Evolutionary conservation across 2,329 filamentous ascomycete species (phyloP).

Genomic region (Phaeophleospora eucalypticola): DNA sequence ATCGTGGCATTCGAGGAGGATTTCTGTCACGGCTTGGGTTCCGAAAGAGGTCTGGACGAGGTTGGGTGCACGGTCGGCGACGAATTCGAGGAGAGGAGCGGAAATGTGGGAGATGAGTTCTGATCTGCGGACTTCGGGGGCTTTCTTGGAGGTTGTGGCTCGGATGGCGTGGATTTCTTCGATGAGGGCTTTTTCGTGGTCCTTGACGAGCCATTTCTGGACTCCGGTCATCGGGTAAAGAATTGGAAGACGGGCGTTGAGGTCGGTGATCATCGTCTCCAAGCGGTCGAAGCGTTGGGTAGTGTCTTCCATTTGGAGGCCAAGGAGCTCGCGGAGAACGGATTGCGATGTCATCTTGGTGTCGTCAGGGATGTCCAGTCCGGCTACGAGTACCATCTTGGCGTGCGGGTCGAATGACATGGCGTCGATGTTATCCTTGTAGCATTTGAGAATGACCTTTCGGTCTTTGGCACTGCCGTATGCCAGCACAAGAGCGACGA

Average conservation of each 20-base stretch:
- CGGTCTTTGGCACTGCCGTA: constrained; percentile 88
- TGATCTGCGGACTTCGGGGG: constrained; percentile 66
- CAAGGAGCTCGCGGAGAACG: constrained; percentile 81
- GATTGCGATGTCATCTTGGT: constrained; percentile 82
- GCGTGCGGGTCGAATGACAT: constrained; percentile 78
- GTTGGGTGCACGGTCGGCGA: constrained; percentile 63
- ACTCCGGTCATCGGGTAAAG: constrained; percentile 73
- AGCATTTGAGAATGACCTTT: constrained; percentile 80
- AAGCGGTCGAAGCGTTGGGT: constrained; percentile 44
- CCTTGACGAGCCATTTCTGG: constrained; percentile 60
- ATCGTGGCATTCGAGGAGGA: constrained; percentile 73
- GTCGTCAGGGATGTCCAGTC: constrained; percentile 90
- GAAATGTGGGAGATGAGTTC: constrained; percentile 75
- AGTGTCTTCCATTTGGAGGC: constrained; percentile 53
- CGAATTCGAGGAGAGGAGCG: constrained; percentile 68
- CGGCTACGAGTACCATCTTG: constrained; percentile 76
- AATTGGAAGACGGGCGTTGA: constrained; percentile 62
- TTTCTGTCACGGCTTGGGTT: constrained; percentile 79
- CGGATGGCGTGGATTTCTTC: constrained; percentile 75
- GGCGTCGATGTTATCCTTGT: constrained; percentile 81
- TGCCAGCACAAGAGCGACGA: constrained; percentile 78
- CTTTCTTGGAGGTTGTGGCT: constrained; percentile 86
- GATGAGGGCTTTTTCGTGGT: constrained; percentile 62
- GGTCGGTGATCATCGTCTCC: constrained; percentile 65
- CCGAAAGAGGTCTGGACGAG: constrained; percentile 75